A percentile compares a stretch with the other conserved stretches of the same genome.
Evolutionary conservation across 1,284 basidiomycete species (phyloP).

Genomic region (Puccinia sorghi): DNA sequence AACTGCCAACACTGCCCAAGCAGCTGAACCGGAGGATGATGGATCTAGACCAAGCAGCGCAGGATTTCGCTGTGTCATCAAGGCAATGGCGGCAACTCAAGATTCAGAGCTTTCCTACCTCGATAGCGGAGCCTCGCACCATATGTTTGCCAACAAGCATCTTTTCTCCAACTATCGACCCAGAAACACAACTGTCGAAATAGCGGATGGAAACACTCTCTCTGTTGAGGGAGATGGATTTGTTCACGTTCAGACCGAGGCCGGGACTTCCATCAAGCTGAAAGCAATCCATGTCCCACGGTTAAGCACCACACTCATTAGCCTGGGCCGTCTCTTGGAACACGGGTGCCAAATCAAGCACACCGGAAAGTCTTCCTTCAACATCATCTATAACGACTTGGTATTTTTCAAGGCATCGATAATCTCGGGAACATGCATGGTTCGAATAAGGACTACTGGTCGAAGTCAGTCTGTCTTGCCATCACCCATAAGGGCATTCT

Average conservation of each 20-base stretch:
- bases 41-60: too few relatives aligned
- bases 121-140: conserved; percentile 22
- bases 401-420: not conserved
- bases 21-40: not conserved
- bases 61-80: too few relatives aligned
- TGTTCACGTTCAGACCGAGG: not conserved
- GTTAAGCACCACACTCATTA: not conserved
- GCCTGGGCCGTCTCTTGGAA: not conserved
- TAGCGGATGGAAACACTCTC: conserved; percentile 8
- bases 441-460: not conserved
- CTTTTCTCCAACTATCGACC: not conserved
- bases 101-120: not conserved
- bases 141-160: conserved; percentile 6
- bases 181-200: not conserved
- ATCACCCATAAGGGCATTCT: not conserved
- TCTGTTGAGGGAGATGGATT: not conserved
- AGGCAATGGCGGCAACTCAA: not conserved
- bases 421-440: not conserved
- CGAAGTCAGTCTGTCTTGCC: not conserved
- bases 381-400: not conserved
- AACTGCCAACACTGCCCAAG: not conserved
- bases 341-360: not conserved
- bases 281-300: not conserved
- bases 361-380: not conserved
- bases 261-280: not conserved